Conservation (phyloP, 2,329 filamentous ascomycete genomes). For the Aureobasidium sp. region DNA sequence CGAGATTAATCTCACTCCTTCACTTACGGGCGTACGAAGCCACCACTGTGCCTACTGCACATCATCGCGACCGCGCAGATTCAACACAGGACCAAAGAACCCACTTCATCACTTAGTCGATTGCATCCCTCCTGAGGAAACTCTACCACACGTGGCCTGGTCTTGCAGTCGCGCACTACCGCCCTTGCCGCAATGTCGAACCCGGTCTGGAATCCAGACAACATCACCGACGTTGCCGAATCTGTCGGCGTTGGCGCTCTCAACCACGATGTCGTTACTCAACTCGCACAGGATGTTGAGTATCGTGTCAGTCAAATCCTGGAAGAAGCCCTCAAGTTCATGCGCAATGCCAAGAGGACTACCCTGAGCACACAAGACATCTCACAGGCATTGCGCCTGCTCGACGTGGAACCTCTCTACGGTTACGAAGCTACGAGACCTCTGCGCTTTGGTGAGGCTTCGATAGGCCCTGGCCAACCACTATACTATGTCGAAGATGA, state of each 20-base stretch:
- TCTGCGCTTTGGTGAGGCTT: slow-evolving; percentile 86
- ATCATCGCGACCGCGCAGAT: background rate
- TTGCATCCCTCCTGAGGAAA: background rate
- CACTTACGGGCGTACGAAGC: background rate
- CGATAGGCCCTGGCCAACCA: slow-evolving; percentile 84
- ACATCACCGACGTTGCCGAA: slow-evolving; percentile 91
- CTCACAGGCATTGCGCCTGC: slow-evolving; percentile 70
- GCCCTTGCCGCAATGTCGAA: slow-evolving; percentile 4
- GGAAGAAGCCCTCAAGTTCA: slow-evolving; percentile 89
- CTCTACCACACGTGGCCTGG: background rate
- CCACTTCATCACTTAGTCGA: background rate
- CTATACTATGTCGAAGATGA: slow-evolving; percentile 98
- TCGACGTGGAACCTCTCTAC: slow-evolving; percentile 92
- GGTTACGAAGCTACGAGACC: slow-evolving; percentile 91
- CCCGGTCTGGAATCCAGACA: slow-evolving; percentile 87
- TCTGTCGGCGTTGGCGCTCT: slow-evolving; percentile 81
- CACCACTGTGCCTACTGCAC: background rate
- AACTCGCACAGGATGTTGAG: slow-evolving; percentile 87
- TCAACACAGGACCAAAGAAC: background rate
- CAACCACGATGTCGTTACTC: slow-evolving; percentile 76
- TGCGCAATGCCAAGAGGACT: slow-evolving; percentile 84
- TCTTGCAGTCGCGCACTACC: background rate
- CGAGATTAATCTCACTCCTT: background rate
- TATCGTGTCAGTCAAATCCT: slow-evolving; percentile 91
- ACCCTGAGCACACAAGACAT: slow-evolving; percentile 84